A percentile compares a stretch with the other conserved stretches of the same genome.
Evolutionary conservation across 176 grass and related monocot species (phyloP).

Genomic region (Elymus sibiricus): DNA sequence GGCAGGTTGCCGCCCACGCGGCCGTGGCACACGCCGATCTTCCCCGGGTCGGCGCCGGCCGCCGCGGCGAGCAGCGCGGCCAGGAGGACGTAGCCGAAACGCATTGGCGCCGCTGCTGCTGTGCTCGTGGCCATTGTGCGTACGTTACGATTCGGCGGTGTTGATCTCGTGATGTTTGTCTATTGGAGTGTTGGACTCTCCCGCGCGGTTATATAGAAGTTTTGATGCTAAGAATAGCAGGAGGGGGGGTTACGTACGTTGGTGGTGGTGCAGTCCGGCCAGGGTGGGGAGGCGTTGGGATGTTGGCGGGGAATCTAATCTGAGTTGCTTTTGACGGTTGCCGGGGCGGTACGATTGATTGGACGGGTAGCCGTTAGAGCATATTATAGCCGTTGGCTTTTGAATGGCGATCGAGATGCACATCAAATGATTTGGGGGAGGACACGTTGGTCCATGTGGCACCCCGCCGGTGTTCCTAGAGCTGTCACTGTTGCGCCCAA

Average conservation of each 20-base stretch:
- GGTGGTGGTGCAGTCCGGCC: neutral
- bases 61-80: neutral
- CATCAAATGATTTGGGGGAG: too few species aligned
- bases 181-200: too few species aligned
- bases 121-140: conserved; percentile 6
- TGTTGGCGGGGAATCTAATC: neutral
- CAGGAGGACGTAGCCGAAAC: neutral
- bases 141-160: neutral
- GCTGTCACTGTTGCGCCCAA: too few species aligned
- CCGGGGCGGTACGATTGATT: neutral
- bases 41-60: neutral
- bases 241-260: too few species aligned
- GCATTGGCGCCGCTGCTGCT: neutral
- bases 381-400: conserved; percentile 3
- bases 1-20: conserved; percentile 55
- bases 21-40: conserved; percentile 67
- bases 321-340: neutral
- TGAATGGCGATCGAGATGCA: neutral
- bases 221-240: neutral
- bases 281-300: neutral
- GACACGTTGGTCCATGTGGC: too few species aligned
- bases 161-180: neutral
- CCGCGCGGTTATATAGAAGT: neutral
- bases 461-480: too few species aligned
- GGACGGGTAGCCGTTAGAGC: neutral